Evolutionary conservation across 2,329 filamentous ascomycete species (phyloP).

Genomic region (Hypoxylon sp.): DNA sequence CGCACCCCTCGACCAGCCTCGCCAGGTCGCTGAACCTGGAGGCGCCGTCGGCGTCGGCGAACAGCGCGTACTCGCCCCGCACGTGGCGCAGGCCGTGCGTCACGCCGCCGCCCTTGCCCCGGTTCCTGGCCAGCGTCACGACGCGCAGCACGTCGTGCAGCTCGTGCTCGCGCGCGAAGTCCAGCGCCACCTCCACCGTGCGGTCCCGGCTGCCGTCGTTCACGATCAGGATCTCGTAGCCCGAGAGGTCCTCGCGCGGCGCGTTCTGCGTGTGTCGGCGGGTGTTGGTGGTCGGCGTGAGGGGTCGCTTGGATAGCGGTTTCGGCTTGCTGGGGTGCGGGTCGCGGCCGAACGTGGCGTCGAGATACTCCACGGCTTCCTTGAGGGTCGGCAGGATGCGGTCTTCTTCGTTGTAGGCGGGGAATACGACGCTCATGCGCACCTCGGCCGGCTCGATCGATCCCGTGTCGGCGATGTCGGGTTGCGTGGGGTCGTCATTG

Average conservation of each 20-base stretch:
- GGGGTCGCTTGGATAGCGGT: conserved; percentile 42
- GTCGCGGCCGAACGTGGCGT: conserved; percentile 73
- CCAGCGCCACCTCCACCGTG: conserved; percentile 81
- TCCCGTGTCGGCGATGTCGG: conserved; percentile 58
- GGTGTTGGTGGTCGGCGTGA: conserved; percentile 38
- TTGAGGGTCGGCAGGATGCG: conserved; percentile 85
- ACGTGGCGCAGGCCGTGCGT: conserved; percentile 95
- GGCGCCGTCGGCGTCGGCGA: conserved; percentile 95
- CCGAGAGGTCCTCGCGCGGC: conserved; percentile 54
- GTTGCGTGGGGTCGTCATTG: conserved; percentile 48
- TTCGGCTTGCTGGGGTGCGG: conserved; percentile 38
- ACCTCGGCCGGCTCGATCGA: conserved; percentile 78
- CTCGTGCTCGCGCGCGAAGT: conserved; percentile 78
- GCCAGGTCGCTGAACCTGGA: conserved; percentile 84
- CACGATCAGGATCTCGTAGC: conserved; percentile 93
- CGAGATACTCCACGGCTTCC: conserved; percentile 88
- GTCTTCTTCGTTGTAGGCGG: conserved; percentile 93
- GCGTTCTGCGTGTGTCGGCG: conserved; percentile 50
- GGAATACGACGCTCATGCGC: conserved; percentile 91
- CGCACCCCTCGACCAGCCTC: conserved; percentile 81
- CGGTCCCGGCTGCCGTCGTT: conserved; percentile 88
- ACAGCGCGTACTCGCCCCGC: conserved; percentile 86
- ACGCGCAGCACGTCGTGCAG: conserved; percentile 84
- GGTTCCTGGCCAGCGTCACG: conserved; percentile 79
- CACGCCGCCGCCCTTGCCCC: conserved; percentile 94